Base-by-base conservation (phyloP, 2,329 filamentous ascomycete species). In the Fusarium pseudonygamai region DNA sequence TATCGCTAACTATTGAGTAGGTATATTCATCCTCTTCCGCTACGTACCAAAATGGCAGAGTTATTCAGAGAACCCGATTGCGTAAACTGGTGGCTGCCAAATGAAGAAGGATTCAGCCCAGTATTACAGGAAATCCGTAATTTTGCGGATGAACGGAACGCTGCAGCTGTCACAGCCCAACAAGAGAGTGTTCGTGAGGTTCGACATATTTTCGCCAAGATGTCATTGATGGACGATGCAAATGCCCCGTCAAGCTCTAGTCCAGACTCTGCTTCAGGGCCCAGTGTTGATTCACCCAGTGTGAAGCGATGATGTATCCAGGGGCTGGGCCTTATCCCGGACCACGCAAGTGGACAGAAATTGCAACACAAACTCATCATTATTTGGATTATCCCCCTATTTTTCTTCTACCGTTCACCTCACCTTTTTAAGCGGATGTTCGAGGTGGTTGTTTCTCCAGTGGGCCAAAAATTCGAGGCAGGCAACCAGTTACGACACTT, bases 31-130 rank as follows among this genome's bases (percentile, higher is more conserved):
- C 92, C 95, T 3, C 85, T 90, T 36, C 89, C 89, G 18, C 91
- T 96, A 76, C 92, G 96, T 65, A 86, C 84, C 37, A 91, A 92
- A 73, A 92, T 98, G 88, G 90, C 93, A 37, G 88, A 93, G 52
- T 81, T 94, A 30, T 97, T 96, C 87, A 86, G 88, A 67, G 89
- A 93, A 47, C 87, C 90, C 20, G 90, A 91, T 26, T 90, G 95
- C 60, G 89, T 89, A 49, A 87, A 92, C 64, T 98, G 95, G 94
- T 99, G 96, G 96, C 88, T 98, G 6, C 93, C 95, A 6, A 89
- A 96, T 80, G 90, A 94, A 71, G 93, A 96, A 83, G 90, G 89
- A 4, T 93, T 93, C 77, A 92, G 89, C 16, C 88, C 89, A 2
- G 89, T 97, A 46, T 87, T 98, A 60, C 91, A 91, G 58, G 92